These are phyloP conservation scores for Fusarium globosum DNA, from an alignment of 2,329 filamentous ascomycete genomes.

Conservation along the genomic window DNA sequence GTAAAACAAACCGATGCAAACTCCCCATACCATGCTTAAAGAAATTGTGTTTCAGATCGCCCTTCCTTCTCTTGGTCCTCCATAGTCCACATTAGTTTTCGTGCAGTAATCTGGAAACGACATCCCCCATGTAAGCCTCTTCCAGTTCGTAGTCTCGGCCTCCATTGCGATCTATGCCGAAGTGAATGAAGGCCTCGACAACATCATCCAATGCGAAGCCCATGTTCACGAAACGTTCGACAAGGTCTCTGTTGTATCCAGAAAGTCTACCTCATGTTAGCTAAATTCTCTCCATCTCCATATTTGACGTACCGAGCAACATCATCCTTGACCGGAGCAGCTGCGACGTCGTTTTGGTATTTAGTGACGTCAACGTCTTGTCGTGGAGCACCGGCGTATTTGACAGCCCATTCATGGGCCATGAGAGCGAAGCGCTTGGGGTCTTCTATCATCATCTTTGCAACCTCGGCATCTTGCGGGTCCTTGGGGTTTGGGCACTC, in stretches of 20 bases:
- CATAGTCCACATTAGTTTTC: constrained; percentile 64
- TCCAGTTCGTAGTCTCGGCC: constrained; percentile 89
- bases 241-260: constrained; percentile 85
- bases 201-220: constrained; percentile 91
- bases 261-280: constrained; percentile 70
- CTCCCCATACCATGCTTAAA: constrained; percentile 41
- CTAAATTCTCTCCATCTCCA: not conserved
- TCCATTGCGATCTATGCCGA: constrained; percentile 81
- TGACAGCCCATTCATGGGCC: constrained; percentile 91
- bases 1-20: constrained; percentile 24
- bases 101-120: constrained; percentile 85
- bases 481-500: constrained; percentile 95
- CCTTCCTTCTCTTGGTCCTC: constrained; percentile 3
- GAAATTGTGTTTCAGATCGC: constrained; percentile 7
- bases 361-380: constrained; percentile 52
- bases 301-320: constrained; percentile 45
- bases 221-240: constrained; percentile 89
- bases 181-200: constrained; percentile 82
- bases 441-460: constrained; percentile 84
- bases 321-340: constrained; percentile 39
- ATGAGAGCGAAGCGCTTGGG: constrained; percentile 83
- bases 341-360: constrained; percentile 63
- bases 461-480: constrained; percentile 95
- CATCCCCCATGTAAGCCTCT: constrained; percentile 89
- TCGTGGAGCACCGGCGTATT: constrained; percentile 79